Evolutionary conservation across 805 yeast species (phyloP).

Genomic region (Kuraishia piskuri): DNA sequence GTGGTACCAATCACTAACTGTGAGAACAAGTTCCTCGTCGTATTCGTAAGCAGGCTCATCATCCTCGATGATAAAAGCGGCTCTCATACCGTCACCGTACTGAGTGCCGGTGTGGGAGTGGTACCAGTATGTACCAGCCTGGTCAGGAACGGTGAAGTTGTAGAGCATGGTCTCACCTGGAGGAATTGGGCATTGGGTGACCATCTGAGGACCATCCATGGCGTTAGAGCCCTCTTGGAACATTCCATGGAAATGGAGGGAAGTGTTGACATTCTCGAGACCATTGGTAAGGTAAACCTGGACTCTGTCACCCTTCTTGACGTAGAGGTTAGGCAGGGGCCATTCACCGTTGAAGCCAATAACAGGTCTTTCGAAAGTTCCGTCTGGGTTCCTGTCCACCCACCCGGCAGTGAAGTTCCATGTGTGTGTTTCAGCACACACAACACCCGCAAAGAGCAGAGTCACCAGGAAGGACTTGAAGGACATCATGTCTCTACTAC

Average conservation of each 20-base stretch:
- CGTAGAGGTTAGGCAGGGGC: slow-evolving; percentile 85
- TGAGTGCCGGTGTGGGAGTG: slow-evolving; percentile 75
- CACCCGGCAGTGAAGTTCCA: slow-evolving; percentile 60
- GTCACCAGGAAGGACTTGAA: background rate
- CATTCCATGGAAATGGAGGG: slow-evolving; percentile 76
- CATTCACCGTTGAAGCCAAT: slow-evolving; percentile 44
- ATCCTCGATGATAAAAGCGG: slow-evolving; percentile 58
- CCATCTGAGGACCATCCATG: slow-evolving; percentile 78
- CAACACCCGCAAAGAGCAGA: slow-evolving; percentile 3
- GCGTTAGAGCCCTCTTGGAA: slow-evolving; percentile 51
- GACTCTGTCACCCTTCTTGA: slow-evolving; percentile 71
- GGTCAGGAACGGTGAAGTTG: slow-evolving; percentile 60
- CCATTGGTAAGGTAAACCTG: slow-evolving; percentile 56
- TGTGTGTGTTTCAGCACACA: slow-evolving; percentile 41
- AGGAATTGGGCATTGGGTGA: slow-evolving; percentile 73
- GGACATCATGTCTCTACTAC: background rate
- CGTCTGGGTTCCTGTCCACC: slow-evolving; percentile 50
- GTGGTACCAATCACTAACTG: slow-evolving; percentile 61
- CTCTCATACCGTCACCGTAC: slow-evolving; percentile 73
- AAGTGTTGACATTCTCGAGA: slow-evolving; percentile 40
- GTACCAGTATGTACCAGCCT: slow-evolving; percentile 78
- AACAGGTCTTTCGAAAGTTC: slow-evolving; percentile 31
- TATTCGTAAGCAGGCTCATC: slow-evolving; percentile 40
- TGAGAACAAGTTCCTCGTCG: slow-evolving; percentile 53
- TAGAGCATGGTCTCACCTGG: slow-evolving; percentile 60